phyloP scores from a whole-genome alignment of 2,329 filamentous ascomycete genomes.

The Stromatinia cepivora region DNA sequence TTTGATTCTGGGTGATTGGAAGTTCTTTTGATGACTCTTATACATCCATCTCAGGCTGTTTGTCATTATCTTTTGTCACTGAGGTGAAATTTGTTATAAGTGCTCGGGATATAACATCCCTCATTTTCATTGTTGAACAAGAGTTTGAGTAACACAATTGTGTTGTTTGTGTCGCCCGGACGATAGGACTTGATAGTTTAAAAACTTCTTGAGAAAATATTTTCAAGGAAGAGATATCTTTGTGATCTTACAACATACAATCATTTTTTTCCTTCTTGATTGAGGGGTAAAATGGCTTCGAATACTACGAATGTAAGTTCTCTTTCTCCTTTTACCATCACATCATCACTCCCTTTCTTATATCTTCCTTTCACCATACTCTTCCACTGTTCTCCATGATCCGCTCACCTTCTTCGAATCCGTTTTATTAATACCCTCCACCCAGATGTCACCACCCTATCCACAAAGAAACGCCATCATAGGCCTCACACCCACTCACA shows the following conservation, averaged over 20 bases:
- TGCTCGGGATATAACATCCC: neutral
- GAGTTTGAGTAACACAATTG: neutral
- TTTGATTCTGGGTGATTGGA: neutral
- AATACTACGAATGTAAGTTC: neutral
- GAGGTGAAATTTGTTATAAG: neutral
- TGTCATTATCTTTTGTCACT: neutral
- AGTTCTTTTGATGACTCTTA: neutral
- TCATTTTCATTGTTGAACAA: neutral
- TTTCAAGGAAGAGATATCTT: neutral
- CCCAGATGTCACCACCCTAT: constrained; percentile 31
- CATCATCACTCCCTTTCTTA: neutral
- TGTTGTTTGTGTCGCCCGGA: neutral
- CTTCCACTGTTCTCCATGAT: neutral
- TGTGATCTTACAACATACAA: neutral
- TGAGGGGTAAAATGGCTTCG: neutral
- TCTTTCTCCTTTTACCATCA: neutral
- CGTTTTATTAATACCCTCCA: neutral
- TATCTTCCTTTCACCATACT: neutral
- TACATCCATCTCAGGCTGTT: neutral
- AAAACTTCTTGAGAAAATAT: neutral
- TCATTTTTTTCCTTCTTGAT: neutral
- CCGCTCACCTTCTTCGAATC: neutral
- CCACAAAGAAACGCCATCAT: constrained; percentile 48
- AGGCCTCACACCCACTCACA: constrained; percentile 58
- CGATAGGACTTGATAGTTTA: neutral